Conservation (phyloP, 352 stramenopile genomes). For the Phytophthora aleatoria region DNA sequence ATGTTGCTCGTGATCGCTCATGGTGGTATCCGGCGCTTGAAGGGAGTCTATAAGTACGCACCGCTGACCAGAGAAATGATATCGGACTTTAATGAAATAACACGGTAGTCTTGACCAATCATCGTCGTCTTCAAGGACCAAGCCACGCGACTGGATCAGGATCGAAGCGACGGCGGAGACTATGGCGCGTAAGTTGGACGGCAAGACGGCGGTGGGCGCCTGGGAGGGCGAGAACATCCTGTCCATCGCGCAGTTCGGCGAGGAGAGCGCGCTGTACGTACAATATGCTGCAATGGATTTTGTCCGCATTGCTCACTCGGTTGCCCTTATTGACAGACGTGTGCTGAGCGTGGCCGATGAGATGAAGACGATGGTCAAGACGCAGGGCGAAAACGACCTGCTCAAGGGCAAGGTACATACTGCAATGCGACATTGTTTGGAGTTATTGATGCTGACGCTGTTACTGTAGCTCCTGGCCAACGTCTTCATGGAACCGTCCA, state of each 20-base stretch:
- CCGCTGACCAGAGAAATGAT: background rate
- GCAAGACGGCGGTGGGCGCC: slow-evolving; percentile 56
- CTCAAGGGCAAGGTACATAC: slow-evolving; percentile 77
- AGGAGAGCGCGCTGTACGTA: slow-evolving; percentile 71
- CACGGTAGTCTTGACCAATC: slow-evolving; percentile 5
- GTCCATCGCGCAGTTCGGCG: slow-evolving; percentile 80
- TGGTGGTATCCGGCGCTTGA: slow-evolving; percentile 3
- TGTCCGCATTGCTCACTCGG: slow-evolving; percentile 1
- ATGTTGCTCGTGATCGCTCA: slow-evolving; percentile 31
- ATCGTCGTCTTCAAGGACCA: background rate
- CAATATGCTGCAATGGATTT: background rate
- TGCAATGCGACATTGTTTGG: background rate
- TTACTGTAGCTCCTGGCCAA: slow-evolving; percentile 90
- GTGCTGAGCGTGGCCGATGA: slow-evolving; percentile 78
- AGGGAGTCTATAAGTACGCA: slow-evolving; percentile 8
- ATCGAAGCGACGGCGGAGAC: slow-evolving; percentile 6
- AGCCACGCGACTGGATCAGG: slow-evolving; percentile 10
- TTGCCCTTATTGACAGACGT: slow-evolving; percentile 39
- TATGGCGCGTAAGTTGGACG: slow-evolving; percentile 52
- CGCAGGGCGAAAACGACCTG: slow-evolving; percentile 68
- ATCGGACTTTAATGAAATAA: slow-evolving; percentile 1
- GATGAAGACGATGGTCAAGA: slow-evolving; percentile 86
- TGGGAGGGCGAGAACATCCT: slow-evolving; percentile 81
- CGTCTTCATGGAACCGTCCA: slow-evolving; percentile 99
- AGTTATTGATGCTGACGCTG: background rate